These are phyloP conservation scores for Cerrena zonata DNA, from an alignment of 1,284 basidiomycete genomes.

Conservation along the genomic window DNA sequence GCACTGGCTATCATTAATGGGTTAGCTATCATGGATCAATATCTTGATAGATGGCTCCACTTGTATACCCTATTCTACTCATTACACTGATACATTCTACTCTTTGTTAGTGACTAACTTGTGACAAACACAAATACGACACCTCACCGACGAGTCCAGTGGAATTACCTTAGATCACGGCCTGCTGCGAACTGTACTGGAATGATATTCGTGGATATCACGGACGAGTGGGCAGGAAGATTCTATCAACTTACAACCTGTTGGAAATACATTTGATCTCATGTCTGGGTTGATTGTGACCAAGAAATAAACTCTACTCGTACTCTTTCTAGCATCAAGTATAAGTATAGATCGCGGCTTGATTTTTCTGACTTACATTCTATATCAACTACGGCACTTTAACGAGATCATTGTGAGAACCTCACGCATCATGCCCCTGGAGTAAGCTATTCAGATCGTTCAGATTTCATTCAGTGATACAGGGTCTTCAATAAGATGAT, in stretches of 20 bases:
- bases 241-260: constrained; percentile 73
- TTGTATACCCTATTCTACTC: constrained; percentile 51
- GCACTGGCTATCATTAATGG: too few species aligned
- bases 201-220: constrained; percentile 26
- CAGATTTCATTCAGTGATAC: too few species aligned
- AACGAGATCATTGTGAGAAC: too few species aligned
- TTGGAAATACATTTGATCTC: constrained; percentile 95
- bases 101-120: constrained; percentile 65
- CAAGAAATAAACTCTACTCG: constrained; percentile 39
- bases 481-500: too few species aligned
- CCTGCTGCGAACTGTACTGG: constrained; percentile 75
- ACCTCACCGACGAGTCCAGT: constrained; percentile 64
- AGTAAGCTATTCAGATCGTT: too few species aligned
- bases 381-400: too few species aligned
- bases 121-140: constrained; percentile 75
- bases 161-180: constrained; percentile 88
- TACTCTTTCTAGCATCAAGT: too few species aligned
- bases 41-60: constrained; percentile 82
- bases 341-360: too few species aligned
- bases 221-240: constrained; percentile 24
- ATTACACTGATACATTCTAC: neutral
- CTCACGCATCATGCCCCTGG: too few species aligned
- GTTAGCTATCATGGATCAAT: constrained; percentile 76
- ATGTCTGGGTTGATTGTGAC: constrained; percentile 83
- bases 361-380: too few species aligned